Percentiles rank a stretch among this genome's conserved stretches.
Evolutionary conservation across 2,329 filamentous ascomycete species (phyloP).

Genomic region (Talaromyces sp.): DNA sequence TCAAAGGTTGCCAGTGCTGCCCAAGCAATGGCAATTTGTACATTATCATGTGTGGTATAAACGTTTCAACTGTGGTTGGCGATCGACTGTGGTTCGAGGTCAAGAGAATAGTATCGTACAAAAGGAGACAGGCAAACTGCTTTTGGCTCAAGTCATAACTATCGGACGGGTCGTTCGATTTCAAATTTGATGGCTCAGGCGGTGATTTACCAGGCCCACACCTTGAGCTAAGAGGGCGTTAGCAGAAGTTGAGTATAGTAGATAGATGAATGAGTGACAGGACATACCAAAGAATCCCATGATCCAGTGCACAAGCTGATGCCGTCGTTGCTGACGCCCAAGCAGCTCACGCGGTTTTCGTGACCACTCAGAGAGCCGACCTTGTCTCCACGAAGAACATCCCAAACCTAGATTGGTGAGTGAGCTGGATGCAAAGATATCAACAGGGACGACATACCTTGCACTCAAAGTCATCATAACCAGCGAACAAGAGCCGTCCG

Average conservation of each 20-base stretch:
- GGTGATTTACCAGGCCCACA: constrained; percentile 70
- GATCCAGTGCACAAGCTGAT: constrained; percentile 99
- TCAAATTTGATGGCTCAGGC: constrained; percentile 36
- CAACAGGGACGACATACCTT: constrained; percentile 62
- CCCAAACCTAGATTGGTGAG: constrained; percentile 71
- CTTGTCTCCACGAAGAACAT: constrained; percentile 92
- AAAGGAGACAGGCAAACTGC: constrained; percentile 28
- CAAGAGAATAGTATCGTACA: constrained; percentile 48
- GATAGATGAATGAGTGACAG: background rate
- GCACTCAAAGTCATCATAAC: constrained; percentile 99
- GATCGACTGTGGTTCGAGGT: constrained; percentile 21
- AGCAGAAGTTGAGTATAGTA: background rate
- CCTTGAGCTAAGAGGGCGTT: constrained; percentile 62
- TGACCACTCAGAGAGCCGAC: constrained; percentile 95
- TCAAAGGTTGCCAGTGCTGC: constrained; percentile 13
- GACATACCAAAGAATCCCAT: constrained; percentile 94
- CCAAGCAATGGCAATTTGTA: background rate
- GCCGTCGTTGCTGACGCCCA: constrained; percentile 97
- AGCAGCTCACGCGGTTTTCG: constrained; percentile 97
- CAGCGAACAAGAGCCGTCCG: constrained; percentile 88
- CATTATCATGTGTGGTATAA: constrained; percentile 18
- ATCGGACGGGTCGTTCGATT: constrained; percentile 34
- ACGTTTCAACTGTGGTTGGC: constrained; percentile 26
- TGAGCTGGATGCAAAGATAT: background rate
- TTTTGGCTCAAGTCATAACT: constrained; percentile 25